Evolutionary conservation across 768 basidiomycete genomes (phyloP).

Genomic region (Xerocomus potaroensis): DNA sequence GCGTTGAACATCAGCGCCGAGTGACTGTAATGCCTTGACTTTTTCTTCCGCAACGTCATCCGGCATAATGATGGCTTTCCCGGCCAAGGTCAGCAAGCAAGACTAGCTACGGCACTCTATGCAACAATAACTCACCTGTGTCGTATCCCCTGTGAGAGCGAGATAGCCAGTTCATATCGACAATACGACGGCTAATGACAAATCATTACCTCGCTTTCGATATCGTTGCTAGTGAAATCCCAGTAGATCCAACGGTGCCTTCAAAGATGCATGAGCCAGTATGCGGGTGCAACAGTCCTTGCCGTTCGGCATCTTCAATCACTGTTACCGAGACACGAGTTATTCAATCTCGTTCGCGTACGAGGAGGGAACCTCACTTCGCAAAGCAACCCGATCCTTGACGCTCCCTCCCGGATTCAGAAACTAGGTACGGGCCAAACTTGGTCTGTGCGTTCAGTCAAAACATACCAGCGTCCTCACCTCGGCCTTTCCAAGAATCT

Average conservation of each 20-base stretch:
- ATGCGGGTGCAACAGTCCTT: constrained; percentile 76
- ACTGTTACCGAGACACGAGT: constrained; percentile 44
- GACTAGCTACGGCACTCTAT: no score
- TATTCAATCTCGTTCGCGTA: neutral
- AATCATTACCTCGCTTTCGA: constrained; percentile 72
- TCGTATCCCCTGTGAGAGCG: constrained; percentile 74
- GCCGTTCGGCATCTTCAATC: constrained; percentile 87
- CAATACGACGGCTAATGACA: neutral
- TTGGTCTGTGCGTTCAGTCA: neutral
- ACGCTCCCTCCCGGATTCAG: constrained; percentile 97
- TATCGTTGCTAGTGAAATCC: constrained; percentile 94
- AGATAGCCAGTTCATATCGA: neutral
- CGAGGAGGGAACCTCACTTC: constrained; percentile 50
- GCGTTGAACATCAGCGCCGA: constrained; percentile 86
- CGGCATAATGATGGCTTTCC: constrained; percentile 80
- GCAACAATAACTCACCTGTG: constrained; percentile 49
- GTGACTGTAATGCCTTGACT: constrained; percentile 71
- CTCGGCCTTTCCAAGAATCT: constrained; percentile 95
- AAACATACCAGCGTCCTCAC: constrained; percentile 36
- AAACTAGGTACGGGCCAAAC: constrained; percentile 65
- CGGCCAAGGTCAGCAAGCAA: neutral
- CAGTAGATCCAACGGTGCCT: constrained; percentile 94
- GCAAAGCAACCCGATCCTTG: constrained; percentile 94
- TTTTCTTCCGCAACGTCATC: constrained; percentile 92
- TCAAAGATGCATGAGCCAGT: constrained; percentile 94